Base-by-base conservation (phyloP, 2,329 filamentous ascomycete species). In the Trichoderma sp. region DNA sequence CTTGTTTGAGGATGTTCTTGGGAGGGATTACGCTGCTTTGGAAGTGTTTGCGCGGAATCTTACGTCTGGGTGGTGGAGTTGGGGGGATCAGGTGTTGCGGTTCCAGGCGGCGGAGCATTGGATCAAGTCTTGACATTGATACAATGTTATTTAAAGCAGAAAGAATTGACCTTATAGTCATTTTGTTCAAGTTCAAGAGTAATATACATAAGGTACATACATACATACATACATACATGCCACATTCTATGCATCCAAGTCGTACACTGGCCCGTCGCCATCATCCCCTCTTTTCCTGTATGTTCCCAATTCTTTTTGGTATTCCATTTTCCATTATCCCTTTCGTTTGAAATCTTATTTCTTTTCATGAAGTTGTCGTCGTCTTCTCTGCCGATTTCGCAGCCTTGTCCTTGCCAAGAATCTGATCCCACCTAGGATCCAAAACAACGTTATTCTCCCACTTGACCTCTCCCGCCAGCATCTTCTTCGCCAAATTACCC, bases 41-140 rank as follows among this genome's bases (percentile, higher is more conserved):
- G 93, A 96, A 80, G 84, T 95, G 2, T 96, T 95, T 81, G 91
- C 92, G 1, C 85, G 93, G 70, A 89, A 92, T 77, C 81, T 94
- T 58, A 93, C 92, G 2, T 86, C 88, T 8, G 91, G 91, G 0
- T 95, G 93, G 93, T 92, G 90, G 87, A 87, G 88, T 32, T 95
- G 92, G 92, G 93, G 93, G 3, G 86, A 94, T 75, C 90, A 95
- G 76, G 90, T 88, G 9, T 79, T 93, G 71, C 88, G 88, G 73
- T 94, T 92, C 76, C 93, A 95, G 77, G 84, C 86, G 72, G 79
- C 84, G 7, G 82, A 85, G 47, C 81, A 85, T 76, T 91, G 88
- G 88, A 68, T 68, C 17, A 6, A 47, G 11, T 26, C 53, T 30
- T 36, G 32, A 53, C n/a, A 28, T 15, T 17, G 12, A 13, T 17